Conservation (phyloP, 1,284 basidiomycete genomes). For the Microbotryum intermedium region DNA sequence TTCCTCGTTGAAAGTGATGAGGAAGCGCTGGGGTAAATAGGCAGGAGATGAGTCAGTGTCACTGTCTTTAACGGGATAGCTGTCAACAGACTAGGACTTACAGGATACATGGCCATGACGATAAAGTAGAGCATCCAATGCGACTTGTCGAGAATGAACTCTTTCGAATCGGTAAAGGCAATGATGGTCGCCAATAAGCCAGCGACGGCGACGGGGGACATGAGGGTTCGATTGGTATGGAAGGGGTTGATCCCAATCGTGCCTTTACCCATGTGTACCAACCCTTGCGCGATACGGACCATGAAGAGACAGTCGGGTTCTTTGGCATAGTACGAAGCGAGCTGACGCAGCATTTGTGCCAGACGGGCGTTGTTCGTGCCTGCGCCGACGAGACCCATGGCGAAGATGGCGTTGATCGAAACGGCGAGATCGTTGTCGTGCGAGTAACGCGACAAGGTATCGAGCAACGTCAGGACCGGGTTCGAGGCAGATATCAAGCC, state of each 20-base stretch:
- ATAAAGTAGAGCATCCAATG: slow-evolving; percentile 99
- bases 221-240: slow-evolving; percentile 84
- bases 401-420: slow-evolving; percentile 93
- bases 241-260: slow-evolving; percentile 97
- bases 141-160: slow-evolving; percentile 84
- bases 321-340: slow-evolving; percentile 95
- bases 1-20: slow-evolving; percentile 92
- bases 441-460: slow-evolving; percentile 98
- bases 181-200: slow-evolving; percentile 80
- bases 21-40: slow-evolving; percentile 60
- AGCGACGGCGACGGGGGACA: slow-evolving; percentile 83
- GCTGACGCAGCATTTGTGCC: slow-evolving; percentile 91
- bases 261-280: slow-evolving; percentile 99
- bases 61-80: too few relatives aligned
- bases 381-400: slow-evolving; percentile 96
- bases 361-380: slow-evolving; percentile 97
- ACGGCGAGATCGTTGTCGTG: slow-evolving; percentile 97
- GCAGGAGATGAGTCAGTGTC: background rate
- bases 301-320: slow-evolving; percentile 96
- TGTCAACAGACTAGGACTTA: background rate
- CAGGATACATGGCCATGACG: slow-evolving; percentile 87
- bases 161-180: slow-evolving; percentile 73
- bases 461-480: slow-evolving; percentile 88
- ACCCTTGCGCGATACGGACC: slow-evolving; percentile 79
- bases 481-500: slow-evolving; percentile 92